phyloP scores from a whole-genome alignment of 495 filamentous ascomycete species.

The Penicillium atrosanguineum region DNA sequence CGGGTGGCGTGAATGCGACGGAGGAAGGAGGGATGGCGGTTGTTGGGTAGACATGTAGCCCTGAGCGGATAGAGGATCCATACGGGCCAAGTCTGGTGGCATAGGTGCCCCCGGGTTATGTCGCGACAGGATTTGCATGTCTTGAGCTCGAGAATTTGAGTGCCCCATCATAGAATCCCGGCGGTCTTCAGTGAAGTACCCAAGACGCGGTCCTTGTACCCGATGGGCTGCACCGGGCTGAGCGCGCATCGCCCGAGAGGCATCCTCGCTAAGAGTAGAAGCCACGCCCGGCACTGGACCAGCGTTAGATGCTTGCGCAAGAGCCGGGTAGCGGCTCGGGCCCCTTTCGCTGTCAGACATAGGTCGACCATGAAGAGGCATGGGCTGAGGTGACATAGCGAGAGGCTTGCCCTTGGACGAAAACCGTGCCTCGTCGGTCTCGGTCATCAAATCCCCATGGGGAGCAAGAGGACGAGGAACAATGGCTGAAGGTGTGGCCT shows the following conservation, averaged over 20 bases:
- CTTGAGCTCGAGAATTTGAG: slow-evolving; percentile 27
- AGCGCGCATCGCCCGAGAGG: slow-evolving; percentile 27
- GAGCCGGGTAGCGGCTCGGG: slow-evolving; percentile 37
- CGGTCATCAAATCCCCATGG: slow-evolving; percentile 48
- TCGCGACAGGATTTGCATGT: slow-evolving; percentile 32
- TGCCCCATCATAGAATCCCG: slow-evolving; percentile 40
- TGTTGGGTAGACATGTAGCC: slow-evolving; percentile 33
- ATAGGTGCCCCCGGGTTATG: slow-evolving; percentile 24
- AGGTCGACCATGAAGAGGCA: slow-evolving; percentile 30
- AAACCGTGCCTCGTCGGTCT: slow-evolving; percentile 52
- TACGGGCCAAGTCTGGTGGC: slow-evolving; percentile 34
- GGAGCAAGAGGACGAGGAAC: slow-evolving; percentile 61
- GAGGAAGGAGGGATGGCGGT: slow-evolving; percentile 24
- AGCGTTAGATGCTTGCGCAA: slow-evolving; percentile 44
- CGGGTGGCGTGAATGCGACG: slow-evolving; percentile 41
- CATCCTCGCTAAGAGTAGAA: slow-evolving; percentile 32
- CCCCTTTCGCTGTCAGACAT: slow-evolving; percentile 37
- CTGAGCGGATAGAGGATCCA: slow-evolving; percentile 37
- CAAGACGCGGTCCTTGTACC: slow-evolving; percentile 39
- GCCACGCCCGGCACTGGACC: slow-evolving; percentile 26
- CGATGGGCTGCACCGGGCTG: slow-evolving; percentile 28
- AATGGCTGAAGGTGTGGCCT: slow-evolving; percentile 53
- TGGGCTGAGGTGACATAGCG: slow-evolving; percentile 33
- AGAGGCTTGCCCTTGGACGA: slow-evolving; percentile 42
- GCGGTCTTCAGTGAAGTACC: slow-evolving; percentile 44